phyloP scores from a whole-genome alignment of 2,329 filamentous ascomycete genomes.

The Chrysosporium keratinophilum region DNA sequence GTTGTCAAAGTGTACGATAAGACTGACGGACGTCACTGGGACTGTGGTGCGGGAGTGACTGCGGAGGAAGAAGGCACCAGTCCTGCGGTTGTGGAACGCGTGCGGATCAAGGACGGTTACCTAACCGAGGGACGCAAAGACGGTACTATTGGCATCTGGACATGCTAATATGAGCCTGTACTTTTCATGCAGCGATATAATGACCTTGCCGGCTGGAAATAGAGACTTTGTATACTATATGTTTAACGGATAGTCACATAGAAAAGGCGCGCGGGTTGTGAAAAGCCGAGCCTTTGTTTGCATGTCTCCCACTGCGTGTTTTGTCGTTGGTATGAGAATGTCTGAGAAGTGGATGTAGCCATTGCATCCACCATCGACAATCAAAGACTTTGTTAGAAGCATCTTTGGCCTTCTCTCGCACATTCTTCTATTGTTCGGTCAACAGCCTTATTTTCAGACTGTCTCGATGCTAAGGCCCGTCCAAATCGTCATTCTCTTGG shows the following conservation, averaged over 20 bases:
- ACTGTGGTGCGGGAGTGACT: slow-evolving; percentile 73
- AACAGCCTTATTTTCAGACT: no score
- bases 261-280: neutral
- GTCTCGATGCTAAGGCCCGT: no score
- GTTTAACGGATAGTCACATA: neutral
- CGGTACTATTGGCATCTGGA: slow-evolving; percentile 85
- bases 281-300: neutral
- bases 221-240: neutral
- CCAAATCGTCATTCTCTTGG: no score
- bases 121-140: slow-evolving; percentile 81
- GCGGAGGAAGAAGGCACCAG: slow-evolving; percentile 54
- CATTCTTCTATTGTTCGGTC: no score
- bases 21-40: slow-evolving; percentile 89
- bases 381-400: no score
- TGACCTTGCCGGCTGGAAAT: neutral
- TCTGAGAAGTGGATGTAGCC: no score
- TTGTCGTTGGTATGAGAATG: no score
- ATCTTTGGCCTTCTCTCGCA: no score
- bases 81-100: slow-evolving; percentile 65
- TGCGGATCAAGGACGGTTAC: slow-evolving; percentile 88
- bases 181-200: neutral
- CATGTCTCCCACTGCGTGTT: neutral
- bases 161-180: slow-evolving; percentile 42
- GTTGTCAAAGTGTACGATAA: slow-evolving; percentile 99
- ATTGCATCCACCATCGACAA: no score